Conservation (phyloP, 139 green algal genomes). For the Volvox africanus region DNA sequence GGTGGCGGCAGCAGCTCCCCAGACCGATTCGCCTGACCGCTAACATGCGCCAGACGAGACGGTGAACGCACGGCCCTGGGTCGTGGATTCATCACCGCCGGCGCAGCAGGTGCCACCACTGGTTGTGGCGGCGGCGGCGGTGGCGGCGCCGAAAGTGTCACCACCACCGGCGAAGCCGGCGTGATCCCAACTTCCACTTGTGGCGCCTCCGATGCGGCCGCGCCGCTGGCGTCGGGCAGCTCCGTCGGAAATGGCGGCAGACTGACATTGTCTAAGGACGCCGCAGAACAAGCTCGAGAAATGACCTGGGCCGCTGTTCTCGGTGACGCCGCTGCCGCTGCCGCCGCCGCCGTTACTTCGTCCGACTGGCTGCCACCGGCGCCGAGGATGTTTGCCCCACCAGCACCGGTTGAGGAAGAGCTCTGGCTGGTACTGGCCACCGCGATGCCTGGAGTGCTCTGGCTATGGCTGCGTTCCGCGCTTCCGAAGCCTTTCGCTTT, state of each 20-base stretch:
- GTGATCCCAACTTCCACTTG: too few relatives aligned
- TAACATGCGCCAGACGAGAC: not conserved
- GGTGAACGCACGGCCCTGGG: not conserved
- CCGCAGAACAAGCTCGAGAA: not conserved
- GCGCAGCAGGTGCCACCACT: not conserved
- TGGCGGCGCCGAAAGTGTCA: not conserved
- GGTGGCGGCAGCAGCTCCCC: not conserved
- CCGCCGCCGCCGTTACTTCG: not conserved
- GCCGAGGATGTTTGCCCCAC: not conserved
- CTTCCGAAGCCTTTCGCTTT: not conserved
- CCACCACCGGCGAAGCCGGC: not conserved
- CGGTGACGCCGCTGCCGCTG: not conserved
- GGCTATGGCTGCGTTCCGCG: not conserved
- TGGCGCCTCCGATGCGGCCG: not conserved
- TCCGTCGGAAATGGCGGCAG: not conserved
- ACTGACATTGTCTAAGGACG: not conserved
- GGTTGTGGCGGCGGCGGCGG: not conserved
- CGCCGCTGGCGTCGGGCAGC: not conserved
- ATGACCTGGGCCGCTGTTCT: not conserved
- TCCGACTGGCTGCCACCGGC: not conserved
- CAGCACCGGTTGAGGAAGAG: not conserved
- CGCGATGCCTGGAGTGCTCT: not conserved
- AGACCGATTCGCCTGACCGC: not conserved
- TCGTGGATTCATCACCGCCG: not conserved
- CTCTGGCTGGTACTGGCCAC: not conserved